Percentiles rank a stretch among this genome's conserved stretches.
These are phyloP conservation scores for Aspergillus pseudoglaucus DNA, from an alignment of 2,329 filamentous ascomycete species.

Conservation along the genomic window DNA sequence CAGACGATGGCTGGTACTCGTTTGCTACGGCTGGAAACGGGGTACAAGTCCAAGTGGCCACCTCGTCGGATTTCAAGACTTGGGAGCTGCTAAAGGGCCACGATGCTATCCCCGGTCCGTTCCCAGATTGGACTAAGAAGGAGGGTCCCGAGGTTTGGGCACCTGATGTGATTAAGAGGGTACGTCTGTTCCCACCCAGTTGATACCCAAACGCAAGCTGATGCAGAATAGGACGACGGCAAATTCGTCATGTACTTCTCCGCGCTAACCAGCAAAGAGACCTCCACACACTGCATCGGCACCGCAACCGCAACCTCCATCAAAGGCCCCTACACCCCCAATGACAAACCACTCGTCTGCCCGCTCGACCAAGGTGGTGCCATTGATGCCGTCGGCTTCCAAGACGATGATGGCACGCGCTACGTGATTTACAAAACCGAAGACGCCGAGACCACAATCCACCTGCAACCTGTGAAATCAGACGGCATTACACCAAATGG, in stretches of 20 bases:
- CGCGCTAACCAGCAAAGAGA: constrained; percentile 37
- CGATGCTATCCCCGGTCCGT: constrained; percentile 46
- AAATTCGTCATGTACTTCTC: constrained; percentile 57
- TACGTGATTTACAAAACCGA: constrained; percentile 63
- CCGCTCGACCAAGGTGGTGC: constrained; percentile 50
- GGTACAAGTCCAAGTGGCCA: constrained; percentile 50
- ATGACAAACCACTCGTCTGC: constrained; percentile 47
- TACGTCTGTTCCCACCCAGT: constrained; percentile 13
- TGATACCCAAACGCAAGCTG: not conserved
- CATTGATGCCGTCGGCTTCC: constrained; percentile 57
- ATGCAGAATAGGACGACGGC: constrained; percentile 30
- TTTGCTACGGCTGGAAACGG: constrained; percentile 51
- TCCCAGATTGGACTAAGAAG: constrained; percentile 47
- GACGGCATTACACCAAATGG: constrained; percentile 51
- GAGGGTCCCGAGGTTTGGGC: constrained; percentile 48
- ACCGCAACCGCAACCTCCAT: constrained; percentile 44
- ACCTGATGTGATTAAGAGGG: constrained; percentile 51
- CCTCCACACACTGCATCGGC: constrained; percentile 52
- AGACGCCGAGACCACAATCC: constrained; percentile 48
- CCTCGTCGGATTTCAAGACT: constrained; percentile 42
- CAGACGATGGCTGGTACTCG: constrained; percentile 49
- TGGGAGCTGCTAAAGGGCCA: constrained; percentile 42
- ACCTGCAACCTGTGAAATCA: constrained; percentile 33
- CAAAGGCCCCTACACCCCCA: constrained; percentile 49
- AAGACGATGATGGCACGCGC: constrained; percentile 47